Conservation (phyloP, 352 stramenopile genomes). For the Pythium utonaiense region DNA sequence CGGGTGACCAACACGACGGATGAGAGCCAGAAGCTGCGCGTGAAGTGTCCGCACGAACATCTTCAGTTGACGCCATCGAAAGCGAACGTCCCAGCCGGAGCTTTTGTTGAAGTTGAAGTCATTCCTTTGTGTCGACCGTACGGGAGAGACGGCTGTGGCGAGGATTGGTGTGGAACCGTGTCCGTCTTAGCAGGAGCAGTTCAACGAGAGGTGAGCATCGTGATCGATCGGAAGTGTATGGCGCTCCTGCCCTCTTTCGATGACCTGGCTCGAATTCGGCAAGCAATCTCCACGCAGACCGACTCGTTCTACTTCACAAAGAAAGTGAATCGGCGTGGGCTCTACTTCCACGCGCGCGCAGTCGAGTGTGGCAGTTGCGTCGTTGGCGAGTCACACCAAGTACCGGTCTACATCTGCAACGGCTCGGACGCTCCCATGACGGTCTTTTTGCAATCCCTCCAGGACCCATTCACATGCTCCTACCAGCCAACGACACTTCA, state of each 20-base stretch:
- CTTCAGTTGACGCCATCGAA: conserved; percentile 39
- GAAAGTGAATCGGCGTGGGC: conserved; percentile 54
- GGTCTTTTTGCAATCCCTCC: conserved; percentile 77
- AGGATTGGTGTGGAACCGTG: conserved; percentile 66
- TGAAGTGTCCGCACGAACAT: conserved; percentile 54
- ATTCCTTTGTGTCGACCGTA: conserved; percentile 55
- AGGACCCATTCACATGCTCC: conserved; percentile 68
- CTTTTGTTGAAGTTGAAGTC: conserved; percentile 42
- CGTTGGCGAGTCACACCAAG: conserved; percentile 71
- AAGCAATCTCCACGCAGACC: conserved; percentile 66
- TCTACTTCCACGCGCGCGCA: conserved; percentile 84
- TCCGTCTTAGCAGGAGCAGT: conserved; percentile 50
- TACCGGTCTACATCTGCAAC: conserved; percentile 86
- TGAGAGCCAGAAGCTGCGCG: conserved; percentile 42
- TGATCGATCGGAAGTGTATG: conserved; percentile 43
- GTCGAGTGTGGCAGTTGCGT: conserved; percentile 77
- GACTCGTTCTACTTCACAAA: conserved; percentile 88
- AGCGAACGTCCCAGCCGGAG: conserved; percentile 44
- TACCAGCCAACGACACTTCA: conserved; percentile 81
- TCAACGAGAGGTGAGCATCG: conserved; percentile 61
- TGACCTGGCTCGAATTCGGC: conserved; percentile 51
- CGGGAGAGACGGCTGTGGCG: not conserved
- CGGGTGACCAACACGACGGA: conserved; percentile 59
- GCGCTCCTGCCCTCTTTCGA: conserved; percentile 49
- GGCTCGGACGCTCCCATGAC: conserved; percentile 75